Base-by-base conservation (phyloP, 2,329 filamentous ascomycete species). In the Aspergillus sp. region DNA sequence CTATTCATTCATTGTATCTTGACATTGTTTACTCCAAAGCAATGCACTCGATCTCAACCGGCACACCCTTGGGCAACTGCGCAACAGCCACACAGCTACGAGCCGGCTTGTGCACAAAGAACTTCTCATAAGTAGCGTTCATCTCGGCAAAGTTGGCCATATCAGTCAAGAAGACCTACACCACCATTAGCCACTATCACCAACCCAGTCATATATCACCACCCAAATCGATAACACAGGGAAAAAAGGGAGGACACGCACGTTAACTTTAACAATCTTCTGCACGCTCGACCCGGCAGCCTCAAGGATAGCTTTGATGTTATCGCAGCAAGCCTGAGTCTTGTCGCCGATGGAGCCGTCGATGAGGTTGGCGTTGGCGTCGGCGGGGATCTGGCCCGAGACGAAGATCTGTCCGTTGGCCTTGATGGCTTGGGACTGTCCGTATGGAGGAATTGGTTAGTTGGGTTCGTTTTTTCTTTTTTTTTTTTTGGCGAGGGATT, bases 101-200 rank as follows among this genome's bases (percentile, higher is more conserved):
- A 17, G 81, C 79, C 15, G 81, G 81, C 73, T 81, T 82, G 64
- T 82, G 79, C 22, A 64, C 59, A 71, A 88, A 89, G 74, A 82
- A 85, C 67, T 84, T 80, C 62, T 78, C 79, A 62, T 88, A 89
- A 43, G 84, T 78, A 58, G 78, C 77, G 68, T 89, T 90, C 83
- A 89, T 88, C 65, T 84, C 81, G 44, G 80, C 83, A 65, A 97
- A 97, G 72, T 93, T 79, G 54, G 78, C 81, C 91, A 97, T 97
- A 71, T 94, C 86, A 44, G 86, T 85, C 53, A 97, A 74, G 79
- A 96, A 97, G 65, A 95, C 85, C 70, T 73, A 37, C 25, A 20
- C 22, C 10, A 13, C 25, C 25, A 27, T 25, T 12, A 38, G 7
- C 6, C 22, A 13, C 17, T 13, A 22, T 41, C 27, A 44, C 15